Conservation (phyloP, 495 filamentous ascomycete species). For the Lophiotrema nucula region DNA sequence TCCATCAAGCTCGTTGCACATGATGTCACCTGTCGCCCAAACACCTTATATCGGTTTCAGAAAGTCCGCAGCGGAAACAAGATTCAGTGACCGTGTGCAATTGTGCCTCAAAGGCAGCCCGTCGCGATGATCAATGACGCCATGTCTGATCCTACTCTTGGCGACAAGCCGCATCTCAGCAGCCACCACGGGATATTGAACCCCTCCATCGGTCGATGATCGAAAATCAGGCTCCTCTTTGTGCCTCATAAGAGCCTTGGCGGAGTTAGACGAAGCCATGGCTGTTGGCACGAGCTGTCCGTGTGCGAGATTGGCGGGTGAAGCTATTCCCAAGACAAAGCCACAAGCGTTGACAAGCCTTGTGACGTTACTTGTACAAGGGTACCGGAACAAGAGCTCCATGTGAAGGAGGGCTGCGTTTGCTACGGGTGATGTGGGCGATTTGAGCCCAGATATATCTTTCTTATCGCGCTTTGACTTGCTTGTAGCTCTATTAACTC, state of each 20-base stretch:
- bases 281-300: background rate
- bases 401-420: background rate
- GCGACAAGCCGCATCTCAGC: too few species aligned
- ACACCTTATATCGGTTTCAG: too few species aligned
- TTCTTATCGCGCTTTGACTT: too few species aligned
- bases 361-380: background rate
- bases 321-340: background rate
- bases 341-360: background rate
- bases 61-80: too few species aligned
- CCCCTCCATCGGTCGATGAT: background rate
- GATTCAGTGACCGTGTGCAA: too few species aligned
- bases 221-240: background rate
- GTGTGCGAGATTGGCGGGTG: conserved; percentile 3
- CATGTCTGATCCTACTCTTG: too few species aligned
- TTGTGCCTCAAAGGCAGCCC: too few species aligned
- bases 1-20: too few species aligned
- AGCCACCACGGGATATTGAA: background rate
- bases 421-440: background rate
- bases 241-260: background rate
- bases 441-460: background rate
- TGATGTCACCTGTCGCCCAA: too few species aligned
- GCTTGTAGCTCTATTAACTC: too few species aligned
- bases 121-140: too few species aligned
- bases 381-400: background rate
- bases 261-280: background rate